Base-by-base conservation (phyloP, 2,329 filamentous ascomycete species). In the Talaromyces verruculosus region DNA sequence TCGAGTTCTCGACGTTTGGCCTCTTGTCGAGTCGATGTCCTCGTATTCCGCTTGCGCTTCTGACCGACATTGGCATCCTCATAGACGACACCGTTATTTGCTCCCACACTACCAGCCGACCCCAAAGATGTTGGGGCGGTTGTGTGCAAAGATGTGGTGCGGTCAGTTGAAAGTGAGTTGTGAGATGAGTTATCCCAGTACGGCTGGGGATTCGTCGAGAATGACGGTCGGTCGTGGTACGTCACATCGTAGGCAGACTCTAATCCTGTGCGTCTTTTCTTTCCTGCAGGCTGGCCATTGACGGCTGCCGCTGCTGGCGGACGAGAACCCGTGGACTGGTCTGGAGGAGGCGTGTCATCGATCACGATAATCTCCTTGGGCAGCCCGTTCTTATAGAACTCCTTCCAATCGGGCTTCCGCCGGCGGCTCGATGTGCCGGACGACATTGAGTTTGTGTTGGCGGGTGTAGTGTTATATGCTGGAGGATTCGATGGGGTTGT, bases 331-430 rank as follows among this genome's bases (percentile, higher is more conserved):
- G 69, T 68, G 67, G 67, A 68, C 17, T 72, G 67, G 47, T 78
- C 75, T 37, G 83, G 83, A 11, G 80, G 78, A 61, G 90, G 90
- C 4, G 87, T 88, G 76, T 93, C 89, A 68, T 80, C 78, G 47
- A 95, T 95, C 72, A 94, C 88, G 74, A 95, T 94, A 74, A 95
- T 88, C 80, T 95, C 91, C 75, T 92, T 90, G 28, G 91, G 91
- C 30, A 93, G 81, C 3, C 91, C 91, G 77, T 94, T 93, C 75
- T 89, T 90, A 78, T 93, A 94, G 75, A 93, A 95, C 69, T 85
- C 87, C 66, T 86, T 83, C 91, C 91, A 95, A 78, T 95, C 89
- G 60, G 91, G 90, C 70, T 88, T 76, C 84, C 85, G 75, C 74
- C 77, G 68, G 84, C 72, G 78, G 74, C 75, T 75, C 69, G 81